Percentiles rank a stretch among this genome's conserved stretches.
Conservation (phyloP, 2,329 filamentous ascomycete species). For the Colletotrichum simmondsii region DNA sequence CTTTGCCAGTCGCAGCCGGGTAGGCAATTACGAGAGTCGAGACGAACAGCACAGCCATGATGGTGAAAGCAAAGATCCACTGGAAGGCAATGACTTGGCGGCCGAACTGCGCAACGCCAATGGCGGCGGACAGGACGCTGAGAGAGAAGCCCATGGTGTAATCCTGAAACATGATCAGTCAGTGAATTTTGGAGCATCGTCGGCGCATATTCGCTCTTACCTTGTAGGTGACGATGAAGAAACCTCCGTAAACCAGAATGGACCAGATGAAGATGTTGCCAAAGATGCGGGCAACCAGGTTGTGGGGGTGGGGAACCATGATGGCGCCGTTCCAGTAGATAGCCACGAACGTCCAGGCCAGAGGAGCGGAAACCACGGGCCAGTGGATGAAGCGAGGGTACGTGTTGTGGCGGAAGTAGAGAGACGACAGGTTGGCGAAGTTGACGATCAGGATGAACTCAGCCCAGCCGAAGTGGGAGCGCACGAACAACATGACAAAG, state of each 20-base stretch:
- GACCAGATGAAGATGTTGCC: constrained; percentile 92
- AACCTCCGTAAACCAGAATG: constrained; percentile 78
- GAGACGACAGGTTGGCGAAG: constrained; percentile 80
- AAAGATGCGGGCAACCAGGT: constrained; percentile 78
- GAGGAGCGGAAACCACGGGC: constrained; percentile 78
- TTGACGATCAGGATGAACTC: constrained; percentile 83
- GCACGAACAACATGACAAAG: constrained; percentile 86
- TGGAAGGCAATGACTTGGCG: constrained; percentile 81
- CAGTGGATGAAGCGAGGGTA: constrained; percentile 81
- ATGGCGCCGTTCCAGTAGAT: constrained; percentile 92
- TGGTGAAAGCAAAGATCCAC: constrained; percentile 92
- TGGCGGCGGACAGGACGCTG: constrained; percentile 76
- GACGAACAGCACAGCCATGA: constrained; percentile 81
- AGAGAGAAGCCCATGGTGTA: constrained; percentile 84
- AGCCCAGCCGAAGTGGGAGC: constrained; percentile 78
- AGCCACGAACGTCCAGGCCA: constrained; percentile 88
- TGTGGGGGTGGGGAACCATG: constrained; percentile 75
- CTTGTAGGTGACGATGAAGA: constrained; percentile 80
- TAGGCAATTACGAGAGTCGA: constrained; percentile 73
- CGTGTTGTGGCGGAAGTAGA: constrained; percentile 84
- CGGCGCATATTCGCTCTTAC: constrained; percentile 51
- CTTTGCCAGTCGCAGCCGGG: constrained; percentile 70
- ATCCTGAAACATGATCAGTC: constrained; percentile 54
- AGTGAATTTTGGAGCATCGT: neutral
- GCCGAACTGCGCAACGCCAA: constrained; percentile 82